Evolutionary conservation across 306 rosid species (phyloP).

Genomic region (Vigna radiata): DNA sequence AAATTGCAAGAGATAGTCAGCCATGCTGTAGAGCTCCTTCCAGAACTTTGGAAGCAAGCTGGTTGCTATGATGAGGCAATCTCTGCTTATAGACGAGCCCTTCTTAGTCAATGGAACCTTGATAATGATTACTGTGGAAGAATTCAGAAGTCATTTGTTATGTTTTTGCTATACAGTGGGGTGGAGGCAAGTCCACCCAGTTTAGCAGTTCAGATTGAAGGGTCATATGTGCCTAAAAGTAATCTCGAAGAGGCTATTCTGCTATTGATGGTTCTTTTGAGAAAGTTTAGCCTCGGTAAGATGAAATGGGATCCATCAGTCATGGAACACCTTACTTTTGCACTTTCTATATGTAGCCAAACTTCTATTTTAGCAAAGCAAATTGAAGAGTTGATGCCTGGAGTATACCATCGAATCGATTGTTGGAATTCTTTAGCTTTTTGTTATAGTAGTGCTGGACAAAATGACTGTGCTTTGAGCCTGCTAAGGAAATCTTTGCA

Average conservation of each 20-base stretch:
- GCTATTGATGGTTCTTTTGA: constrained; percentile 82
- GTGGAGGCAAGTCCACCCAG: constrained; percentile 92
- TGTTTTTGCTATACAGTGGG: constrained; percentile 85
- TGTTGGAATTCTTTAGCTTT: constrained; percentile 93
- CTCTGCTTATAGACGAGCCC: constrained; percentile 82
- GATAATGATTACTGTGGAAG: constrained; percentile 80
- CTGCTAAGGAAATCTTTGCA: constrained; percentile 84
- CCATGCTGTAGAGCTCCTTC: constrained; percentile 95
- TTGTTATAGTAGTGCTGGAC: constrained; percentile 80
- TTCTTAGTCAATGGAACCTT: constrained; percentile 93
- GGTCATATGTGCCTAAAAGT: constrained; percentile 84
- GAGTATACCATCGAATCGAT: constrained; percentile 81
- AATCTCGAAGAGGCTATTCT: constrained; percentile 95
- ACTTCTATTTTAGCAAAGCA: constrained; percentile 79
- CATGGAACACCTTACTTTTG: constrained; percentile 89
- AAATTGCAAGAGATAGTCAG: constrained; percentile 86
- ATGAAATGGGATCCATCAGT: constrained; percentile 89
- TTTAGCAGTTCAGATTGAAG: constrained; percentile 80
- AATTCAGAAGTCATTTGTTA: constrained; percentile 82
- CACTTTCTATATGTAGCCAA: constrained; percentile 86
- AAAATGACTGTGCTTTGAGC: constrained; percentile 68
- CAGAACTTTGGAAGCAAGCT: constrained; percentile 86
- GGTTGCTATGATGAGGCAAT: constrained; percentile 74
- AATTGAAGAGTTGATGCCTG: constrained; percentile 89
- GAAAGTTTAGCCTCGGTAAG: constrained; percentile 70